Evolutionary conservation across 768 basidiomycete genomes (phyloP).

Genomic region (Chalciporus pseudorubinellus): DNA sequence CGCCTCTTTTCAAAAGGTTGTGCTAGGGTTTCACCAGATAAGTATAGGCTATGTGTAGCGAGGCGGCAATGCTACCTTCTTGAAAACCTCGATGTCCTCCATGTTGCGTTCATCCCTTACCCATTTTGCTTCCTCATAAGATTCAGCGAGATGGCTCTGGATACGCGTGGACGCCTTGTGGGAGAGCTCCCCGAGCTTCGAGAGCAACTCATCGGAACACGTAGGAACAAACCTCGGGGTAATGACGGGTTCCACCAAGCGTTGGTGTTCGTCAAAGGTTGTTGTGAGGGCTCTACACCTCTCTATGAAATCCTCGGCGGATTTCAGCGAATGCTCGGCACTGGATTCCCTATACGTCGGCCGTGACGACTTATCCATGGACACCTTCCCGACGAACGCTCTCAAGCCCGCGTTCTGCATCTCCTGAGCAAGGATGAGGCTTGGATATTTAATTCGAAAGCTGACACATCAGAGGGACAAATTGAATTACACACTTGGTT

Average conservation of each 20-base stretch:
- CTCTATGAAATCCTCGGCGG: conserved; percentile 57
- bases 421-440: conserved; percentile 71
- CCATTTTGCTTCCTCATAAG: conserved; percentile 71
- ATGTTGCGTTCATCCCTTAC: conserved; percentile 57
- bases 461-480: background rate
- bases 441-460: conserved; percentile 28
- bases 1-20: conserved; percentile 57
- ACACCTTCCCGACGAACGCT: conserved; percentile 85
- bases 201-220: conserved; percentile 70
- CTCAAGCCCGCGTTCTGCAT: conserved; percentile 74
- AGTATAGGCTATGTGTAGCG: conserved; percentile 1
- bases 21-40: conserved; percentile 38
- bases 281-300: conserved; percentile 43
- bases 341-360: conserved; percentile 70
- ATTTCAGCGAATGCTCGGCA: conserved; percentile 43
- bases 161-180: conserved; percentile 46
- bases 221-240: conserved; percentile 91
- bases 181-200: conserved; percentile 58
- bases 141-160: conserved; percentile 84
- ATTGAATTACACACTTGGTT: conserved; percentile 61
- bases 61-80: conserved; percentile 42
- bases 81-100: conserved; percentile 76
- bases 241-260: conserved; percentile 75
- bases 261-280: conserved; percentile 41
- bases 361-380: conserved; percentile 80